Conservation (phyloP, 176 grass and related monocot genomes). For the Lolium perenne region DNA sequence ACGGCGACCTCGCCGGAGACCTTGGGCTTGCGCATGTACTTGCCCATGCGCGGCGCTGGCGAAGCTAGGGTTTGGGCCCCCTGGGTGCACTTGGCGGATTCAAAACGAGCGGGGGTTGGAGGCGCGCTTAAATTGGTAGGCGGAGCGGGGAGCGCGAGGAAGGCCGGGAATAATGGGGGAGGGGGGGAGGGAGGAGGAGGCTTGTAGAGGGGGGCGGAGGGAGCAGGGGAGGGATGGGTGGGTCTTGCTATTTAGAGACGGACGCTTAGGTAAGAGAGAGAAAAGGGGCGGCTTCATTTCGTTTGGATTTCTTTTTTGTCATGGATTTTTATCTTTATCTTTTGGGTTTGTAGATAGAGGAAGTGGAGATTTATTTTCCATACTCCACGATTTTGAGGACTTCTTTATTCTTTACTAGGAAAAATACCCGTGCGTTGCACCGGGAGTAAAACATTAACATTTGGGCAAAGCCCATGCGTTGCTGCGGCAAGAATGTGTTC, state of each 20-base stretch:
- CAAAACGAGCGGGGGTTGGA: background rate
- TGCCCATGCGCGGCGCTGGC: constrained; percentile 52
- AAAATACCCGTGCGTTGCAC: too few species aligned
- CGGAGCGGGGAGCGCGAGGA: background rate
- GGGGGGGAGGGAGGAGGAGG: background rate
- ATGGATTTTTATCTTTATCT: background rate
- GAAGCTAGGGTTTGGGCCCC: background rate
- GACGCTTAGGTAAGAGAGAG: constrained; percentile 10
- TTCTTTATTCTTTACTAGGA: too few species aligned
- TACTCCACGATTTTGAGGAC: background rate
- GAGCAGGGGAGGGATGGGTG: background rate
- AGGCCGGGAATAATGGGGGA: constrained; percentile 16
- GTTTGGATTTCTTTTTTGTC: constrained; percentile 5
- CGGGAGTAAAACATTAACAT: too few species aligned
- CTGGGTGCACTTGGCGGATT: background rate
- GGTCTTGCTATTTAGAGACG: constrained; percentile 44
- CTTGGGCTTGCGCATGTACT: constrained; percentile 80
- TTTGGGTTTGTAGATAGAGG: background rate
- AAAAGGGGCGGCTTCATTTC: background rate
- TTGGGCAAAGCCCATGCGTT: too few species aligned
- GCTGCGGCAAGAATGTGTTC: too few species aligned
- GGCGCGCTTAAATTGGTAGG: constrained; percentile 29
- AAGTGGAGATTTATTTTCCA: background rate
- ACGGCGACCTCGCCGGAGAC: constrained; percentile 56
- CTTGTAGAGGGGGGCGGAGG: background rate